These are phyloP conservation scores for Magnolia sinica DNA, from an alignment of 164 flowering plant species.

Conservation along the genomic window DNA sequence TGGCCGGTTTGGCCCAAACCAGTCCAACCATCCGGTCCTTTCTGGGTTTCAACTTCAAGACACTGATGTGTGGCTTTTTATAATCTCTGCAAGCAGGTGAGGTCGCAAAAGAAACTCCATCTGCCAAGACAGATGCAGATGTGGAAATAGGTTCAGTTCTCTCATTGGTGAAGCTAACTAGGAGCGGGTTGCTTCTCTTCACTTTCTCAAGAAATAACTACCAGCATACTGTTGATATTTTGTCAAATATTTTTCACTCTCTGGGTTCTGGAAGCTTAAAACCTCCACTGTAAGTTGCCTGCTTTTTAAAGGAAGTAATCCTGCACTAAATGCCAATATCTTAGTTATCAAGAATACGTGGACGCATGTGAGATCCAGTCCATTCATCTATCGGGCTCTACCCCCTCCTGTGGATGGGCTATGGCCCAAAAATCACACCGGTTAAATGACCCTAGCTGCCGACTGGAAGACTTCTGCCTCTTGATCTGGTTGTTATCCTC, in stretches of 20 bases:
- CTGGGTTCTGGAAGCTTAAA: constrained; percentile 42
- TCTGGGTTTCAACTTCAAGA: background rate
- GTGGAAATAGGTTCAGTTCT: constrained; percentile 27
- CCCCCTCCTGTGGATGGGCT: background rate
- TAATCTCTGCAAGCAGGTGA: constrained; percentile 27
- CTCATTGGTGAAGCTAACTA: constrained; percentile 78
- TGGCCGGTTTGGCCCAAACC: background rate
- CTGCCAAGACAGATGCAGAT: constrained; percentile 18
- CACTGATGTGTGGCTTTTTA: background rate
- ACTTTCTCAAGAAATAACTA: constrained; percentile 37
- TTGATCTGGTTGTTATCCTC: background rate
- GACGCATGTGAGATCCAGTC: no score
- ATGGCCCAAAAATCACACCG: background rate
- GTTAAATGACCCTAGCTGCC: background rate
- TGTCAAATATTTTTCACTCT: constrained; percentile 46
- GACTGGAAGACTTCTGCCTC: background rate
- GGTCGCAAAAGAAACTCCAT: constrained; percentile 17
- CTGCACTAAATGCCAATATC: background rate
- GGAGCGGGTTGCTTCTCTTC: constrained; percentile 81
- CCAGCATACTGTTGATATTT: constrained; percentile 39
- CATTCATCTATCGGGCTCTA: background rate
- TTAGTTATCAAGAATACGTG: background rate
- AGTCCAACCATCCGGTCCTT: background rate
- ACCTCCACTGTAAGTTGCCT: constrained; percentile 56
- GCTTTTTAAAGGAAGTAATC: background rate